Base-by-base conservation (phyloP, 2,329 filamentous ascomycete genomes). In the Penicillium sp. region DNA sequence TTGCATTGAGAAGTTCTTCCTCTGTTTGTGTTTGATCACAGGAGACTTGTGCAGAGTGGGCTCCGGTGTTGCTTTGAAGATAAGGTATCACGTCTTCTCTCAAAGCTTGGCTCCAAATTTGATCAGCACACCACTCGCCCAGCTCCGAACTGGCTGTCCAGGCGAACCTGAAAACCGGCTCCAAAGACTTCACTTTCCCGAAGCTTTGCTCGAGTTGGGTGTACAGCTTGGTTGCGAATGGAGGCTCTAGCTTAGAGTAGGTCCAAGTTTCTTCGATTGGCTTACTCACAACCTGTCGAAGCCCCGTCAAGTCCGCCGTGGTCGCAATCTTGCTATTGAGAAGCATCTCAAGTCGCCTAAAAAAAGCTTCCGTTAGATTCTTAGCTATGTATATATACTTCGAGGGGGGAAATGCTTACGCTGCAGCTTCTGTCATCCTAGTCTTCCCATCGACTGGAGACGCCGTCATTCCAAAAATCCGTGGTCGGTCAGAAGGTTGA, bases 401-500 rank as follows among this genome's bases (percentile, higher is more conserved):
- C 29, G 11, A 11, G 8, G 4, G 5, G 11, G 6, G 7, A 8
- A 32, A 40, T 28, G 52, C 64, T 53, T 68, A 76, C 50, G 73
- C 72, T 0, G 88, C 86, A 34, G 87, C 88, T 50, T 81, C 74
- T 12, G 76, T 74, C 27, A 95, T 78, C 55, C 95, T 83, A 0
- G 80, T 79, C 60, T 88, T 86, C 0, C 88, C 83, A 69, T 97
- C 90, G 3, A 96, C 85, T 0, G 93, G 93, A 0, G 93, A 97
- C 6, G 93, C 93, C 1, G 93, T 98, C 91, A 97, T 96, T 26
- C 91, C 91, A 56, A 98, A 86, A 18, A 98, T 83, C 34, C 84
- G 85, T 4, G 93, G 93, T 4, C 82, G 77, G 41, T 70, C 71
- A 0, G 63, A 58, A 0, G 65, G 53, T 1, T 75, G 69, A 28